phyloP scores from a whole-genome alignment of 805 yeast genomes.

The Cyberlindnera euphorbiiphila region DNA sequence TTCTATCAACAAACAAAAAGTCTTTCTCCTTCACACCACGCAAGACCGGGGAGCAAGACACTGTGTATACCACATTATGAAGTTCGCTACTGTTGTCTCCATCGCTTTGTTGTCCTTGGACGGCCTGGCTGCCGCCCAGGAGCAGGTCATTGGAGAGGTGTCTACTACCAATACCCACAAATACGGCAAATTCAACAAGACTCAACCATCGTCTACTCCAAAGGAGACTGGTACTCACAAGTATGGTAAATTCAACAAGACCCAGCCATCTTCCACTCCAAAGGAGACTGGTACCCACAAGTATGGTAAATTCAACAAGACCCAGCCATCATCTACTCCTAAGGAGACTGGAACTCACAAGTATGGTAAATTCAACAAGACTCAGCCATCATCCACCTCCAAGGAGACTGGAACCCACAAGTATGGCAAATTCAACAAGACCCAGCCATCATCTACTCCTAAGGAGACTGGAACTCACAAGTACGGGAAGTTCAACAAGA shows the following conservation, averaged over 20 bases:
- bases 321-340: conserved; percentile 12
- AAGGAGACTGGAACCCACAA: conserved; percentile 45
- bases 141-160: conserved; percentile 16
- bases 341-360: conserved; percentile 48
- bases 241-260: conserved; percentile 40
- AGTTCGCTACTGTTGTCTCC: conserved; percentile 22
- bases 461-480: conserved; percentile 50
- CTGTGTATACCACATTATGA: conserved; percentile 23
- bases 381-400: conserved; percentile 34
- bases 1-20: conserved; percentile 1
- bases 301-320: conserved; percentile 46
- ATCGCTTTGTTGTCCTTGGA: conserved; percentile 21
- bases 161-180: conserved; percentile 46
- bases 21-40: background rate
- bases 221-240: conserved; percentile 46
- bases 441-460: conserved; percentile 33
- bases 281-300: conserved; percentile 40
- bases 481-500: conserved; percentile 52
- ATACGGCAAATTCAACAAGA: conserved; percentile 53
- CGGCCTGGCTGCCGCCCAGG: conserved; percentile 26
- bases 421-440: conserved; percentile 49
- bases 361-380: conserved; percentile 53
- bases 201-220: conserved; percentile 34
- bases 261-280: conserved; percentile 29
- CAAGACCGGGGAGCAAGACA: background rate